Evolutionary conservation across 257 asterid species (phyloP).

Genomic region (Solanum appendiculatum): DNA sequence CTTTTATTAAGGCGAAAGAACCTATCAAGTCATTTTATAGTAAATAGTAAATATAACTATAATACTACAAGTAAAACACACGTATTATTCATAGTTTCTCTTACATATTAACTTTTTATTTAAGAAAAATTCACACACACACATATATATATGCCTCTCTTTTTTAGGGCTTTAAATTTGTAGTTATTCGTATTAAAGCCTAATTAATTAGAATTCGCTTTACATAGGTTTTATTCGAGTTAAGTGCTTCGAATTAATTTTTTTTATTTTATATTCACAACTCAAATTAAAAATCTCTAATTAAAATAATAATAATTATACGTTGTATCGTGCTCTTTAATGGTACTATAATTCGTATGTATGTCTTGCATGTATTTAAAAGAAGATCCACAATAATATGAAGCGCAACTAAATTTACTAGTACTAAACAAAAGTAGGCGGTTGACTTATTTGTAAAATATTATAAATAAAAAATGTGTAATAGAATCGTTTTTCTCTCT

Average conservation of each 20-base stretch:
- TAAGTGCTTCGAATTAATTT: neutral
- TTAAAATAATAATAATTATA: neutral
- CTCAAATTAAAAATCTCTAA: neutral
- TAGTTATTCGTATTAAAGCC: neutral
- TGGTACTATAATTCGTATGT: neutral
- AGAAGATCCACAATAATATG: accelerated
- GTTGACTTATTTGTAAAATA: neutral
- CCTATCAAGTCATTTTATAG: neutral
- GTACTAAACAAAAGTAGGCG: neutral
- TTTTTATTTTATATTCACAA: too few relatives aligned
- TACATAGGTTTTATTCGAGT: neutral
- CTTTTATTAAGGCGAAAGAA: neutral
- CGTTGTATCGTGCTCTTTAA: neutral
- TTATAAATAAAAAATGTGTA: too few relatives aligned
- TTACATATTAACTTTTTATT: neutral
- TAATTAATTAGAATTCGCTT: too few relatives aligned
- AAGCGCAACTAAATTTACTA: neutral
- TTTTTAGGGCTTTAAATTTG: neutral
- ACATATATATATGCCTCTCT: neutral
- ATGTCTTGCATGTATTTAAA: neutral
- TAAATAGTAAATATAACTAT: neutral
- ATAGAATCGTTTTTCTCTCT: too few relatives aligned
- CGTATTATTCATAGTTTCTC: neutral
- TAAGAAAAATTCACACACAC: neutral
- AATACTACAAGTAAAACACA: neutral